Base-by-base conservation (phyloP, 495 filamentous ascomycete species). In the Staphylotrichum longicolle region DNA sequence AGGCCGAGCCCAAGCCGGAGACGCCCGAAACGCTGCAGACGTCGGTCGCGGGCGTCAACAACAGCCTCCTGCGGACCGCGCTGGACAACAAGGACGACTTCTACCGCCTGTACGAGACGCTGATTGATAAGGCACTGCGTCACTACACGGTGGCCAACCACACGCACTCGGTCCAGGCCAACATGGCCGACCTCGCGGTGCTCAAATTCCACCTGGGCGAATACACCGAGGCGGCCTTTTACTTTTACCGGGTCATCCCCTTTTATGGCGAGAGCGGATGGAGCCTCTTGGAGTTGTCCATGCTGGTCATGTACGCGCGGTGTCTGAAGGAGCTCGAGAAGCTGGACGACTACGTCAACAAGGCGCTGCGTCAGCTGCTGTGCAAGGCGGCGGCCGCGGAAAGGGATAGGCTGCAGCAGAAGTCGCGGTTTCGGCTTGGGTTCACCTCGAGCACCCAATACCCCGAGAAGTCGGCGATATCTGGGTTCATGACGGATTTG, bases 181-280 rank as follows among this genome's bases (percentile, higher is more conserved):
- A 86, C 48, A 85, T 93, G 72, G 88, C 91, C 14, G 94, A 98
- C 71, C 82, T 98, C 33, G 94, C 94, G 6, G 80, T 91, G 10
- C 75, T 96, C 54, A 89, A 91, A 74, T 95, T 87, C 58, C 82
- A 88, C 57, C 77, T 89, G 8, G 77, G 80, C 20, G 89, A 97
- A 63, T 93, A 86, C 71, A 79, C 70, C 10, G 81, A 84, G 11
- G 93, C 93, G 11, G 87, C 90, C 2, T 84, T 81, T 3, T 93
- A 90, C 67, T 92, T 98, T 70, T 84, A 87, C 67, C 81, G 85
- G n/a, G 83, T 93, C 58, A 87, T 89, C 7, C 88, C 91, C 3
- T 89, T 91, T 65, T 97, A 94, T 68, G 88, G 86, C 0, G 87
- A 88, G 53, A 85, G 83, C 63, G 82, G 87, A 14, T 98, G 94